Base-by-base conservation (phyloP, 139 green algal species). In the Desmodesmus armatus region DNA sequence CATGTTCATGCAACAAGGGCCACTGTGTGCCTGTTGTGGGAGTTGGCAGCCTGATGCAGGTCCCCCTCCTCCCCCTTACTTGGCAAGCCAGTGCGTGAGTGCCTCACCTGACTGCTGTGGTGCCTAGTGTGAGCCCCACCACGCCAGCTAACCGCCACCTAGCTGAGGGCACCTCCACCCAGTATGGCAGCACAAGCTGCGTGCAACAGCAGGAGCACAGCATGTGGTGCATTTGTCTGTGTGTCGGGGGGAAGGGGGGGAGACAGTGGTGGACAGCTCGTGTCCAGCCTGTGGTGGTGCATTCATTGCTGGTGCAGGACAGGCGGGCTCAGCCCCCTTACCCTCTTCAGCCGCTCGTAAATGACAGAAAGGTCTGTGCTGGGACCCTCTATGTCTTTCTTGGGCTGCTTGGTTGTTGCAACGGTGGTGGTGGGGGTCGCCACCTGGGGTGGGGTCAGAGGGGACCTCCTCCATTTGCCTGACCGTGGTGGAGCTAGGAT, bases 41-140 rank as follows among this genome's bases (percentile, higher is more conserved):
- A 37, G 11, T 17, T 69, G 60, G 11, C 47, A 7, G 47, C 47
- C 13, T 55, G 47, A 21, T 55, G 47, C 13, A 21, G 47, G 13
- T 55, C 7, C 47, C 47, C 47, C 47, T 55, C 47, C 47, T 55
- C 47, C 47, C 13, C 13, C 9, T 7, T 55, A 13, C 9, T 55
- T 7, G 13, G 13, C 47, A 55, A 55, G 9, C 47, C 47, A n/a
- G 7, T 55, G 47, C 13, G 47, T 13, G 17, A 35, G 25, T 17
- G 25, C 31, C 71, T n/a, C 83, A 95, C 95, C 94, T 97, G 74
- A 98, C 94, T 29, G 94, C 97, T 31, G 97, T 99, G n/a, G 95
- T 98, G 51, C 89, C 96, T 39, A 99, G 88, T 5, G 97, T 99
- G 11, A 99, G 91, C 6, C 85, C 94, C 35, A 99, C 90, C 40